phyloP scores from a whole-genome alignment of 345 rosid species.

The Gossypium longicalyx region DNA sequence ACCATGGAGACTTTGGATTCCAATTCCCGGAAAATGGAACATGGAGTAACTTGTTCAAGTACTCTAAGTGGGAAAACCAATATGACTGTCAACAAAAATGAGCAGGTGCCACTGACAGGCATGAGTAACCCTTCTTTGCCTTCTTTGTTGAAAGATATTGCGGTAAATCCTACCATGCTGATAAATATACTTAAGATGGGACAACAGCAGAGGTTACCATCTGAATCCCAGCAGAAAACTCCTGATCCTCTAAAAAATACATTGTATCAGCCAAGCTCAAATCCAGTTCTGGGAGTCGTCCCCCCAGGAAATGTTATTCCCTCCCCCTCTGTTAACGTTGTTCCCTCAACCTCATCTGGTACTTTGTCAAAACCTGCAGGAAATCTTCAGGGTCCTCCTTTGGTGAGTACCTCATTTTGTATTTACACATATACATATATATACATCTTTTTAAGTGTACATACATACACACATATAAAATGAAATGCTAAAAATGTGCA shows the following conservation, averaged over 20 bases:
- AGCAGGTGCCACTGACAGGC: slow-evolving; percentile 28
- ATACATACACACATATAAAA: not conserved
- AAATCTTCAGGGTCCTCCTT: slow-evolving; percentile 41
- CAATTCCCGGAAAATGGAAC: slow-evolving; percentile 40
- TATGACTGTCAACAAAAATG: slow-evolving; percentile 32
- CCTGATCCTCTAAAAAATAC: slow-evolving; percentile 35
- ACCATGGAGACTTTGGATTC: slow-evolving; percentile 24
- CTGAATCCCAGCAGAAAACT: slow-evolving; percentile 40
- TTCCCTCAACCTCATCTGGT: slow-evolving; percentile 36
- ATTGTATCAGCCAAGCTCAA: slow-evolving; percentile 38
- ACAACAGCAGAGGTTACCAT: slow-evolving; percentile 51
- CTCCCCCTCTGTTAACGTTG: slow-evolving; percentile 18
- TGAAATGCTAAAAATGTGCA: not conserved
- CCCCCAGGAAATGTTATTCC: slow-evolving; percentile 31
- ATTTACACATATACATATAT: not conserved
- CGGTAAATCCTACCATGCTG: slow-evolving; percentile 72
- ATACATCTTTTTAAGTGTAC: not conserved
- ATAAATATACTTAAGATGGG: slow-evolving; percentile 66
- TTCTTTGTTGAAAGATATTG: slow-evolving; percentile 58
- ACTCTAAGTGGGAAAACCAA: slow-evolving; percentile 28
- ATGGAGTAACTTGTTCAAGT: slow-evolving; percentile 33
- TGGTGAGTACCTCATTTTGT: slow-evolving; percentile 41
- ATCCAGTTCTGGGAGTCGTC: slow-evolving; percentile 33
- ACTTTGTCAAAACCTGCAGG: slow-evolving; percentile 44
- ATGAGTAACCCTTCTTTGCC: slow-evolving; percentile 39